Base-by-base conservation (phyloP, 306 rosid species). In the Lotus japonicus region DNA sequence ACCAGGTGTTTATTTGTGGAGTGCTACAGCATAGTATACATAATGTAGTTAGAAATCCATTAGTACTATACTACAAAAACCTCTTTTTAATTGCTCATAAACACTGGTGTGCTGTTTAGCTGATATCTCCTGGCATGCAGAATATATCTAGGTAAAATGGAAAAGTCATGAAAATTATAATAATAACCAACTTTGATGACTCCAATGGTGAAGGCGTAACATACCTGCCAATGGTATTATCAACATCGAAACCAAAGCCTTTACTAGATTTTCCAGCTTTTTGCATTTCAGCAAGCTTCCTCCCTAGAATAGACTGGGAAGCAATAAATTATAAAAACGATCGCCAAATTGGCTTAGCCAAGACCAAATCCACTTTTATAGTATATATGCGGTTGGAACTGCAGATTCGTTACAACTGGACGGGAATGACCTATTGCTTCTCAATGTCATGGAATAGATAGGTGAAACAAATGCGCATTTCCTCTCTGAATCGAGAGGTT, bases 251-350 rank as follows among this genome's bases (percentile, higher is more conserved):
- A 71, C 98, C 98, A 78, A 72, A 92, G 31, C 97, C 97, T 62
- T 88, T 88, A 16, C 79, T 79, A 13, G 94, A 88, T 82, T 83
- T 86, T 82, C 96, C 96, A 58, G 87, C 84, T 78, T 80, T 92
- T 70, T 92, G 98, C 98, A 92, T 90, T 79, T 90, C 97, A 42
- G 87, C 98, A 55, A 92, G 97, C 83, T 85, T 92, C 80, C 86
- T 86, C 66, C 96, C 97, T 68, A 90, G 77, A 64, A 39, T 82
- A 86, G 96, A 79, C 98, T 92, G 87, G 49, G 11, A 58, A 80
- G 64, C 69, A 62, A 73, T 36, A 54, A 71, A n/a, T 38, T 60
- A 66, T 28, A 66, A 26, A 26, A 26, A 26, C 4, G 31, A 2
- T 26, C 31, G 2, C 31, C 31, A 26, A 26, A 26, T 26, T 3